phyloP scores from a whole-genome alignment of 805 yeast species.

The Spathaspora boniae region DNA sequence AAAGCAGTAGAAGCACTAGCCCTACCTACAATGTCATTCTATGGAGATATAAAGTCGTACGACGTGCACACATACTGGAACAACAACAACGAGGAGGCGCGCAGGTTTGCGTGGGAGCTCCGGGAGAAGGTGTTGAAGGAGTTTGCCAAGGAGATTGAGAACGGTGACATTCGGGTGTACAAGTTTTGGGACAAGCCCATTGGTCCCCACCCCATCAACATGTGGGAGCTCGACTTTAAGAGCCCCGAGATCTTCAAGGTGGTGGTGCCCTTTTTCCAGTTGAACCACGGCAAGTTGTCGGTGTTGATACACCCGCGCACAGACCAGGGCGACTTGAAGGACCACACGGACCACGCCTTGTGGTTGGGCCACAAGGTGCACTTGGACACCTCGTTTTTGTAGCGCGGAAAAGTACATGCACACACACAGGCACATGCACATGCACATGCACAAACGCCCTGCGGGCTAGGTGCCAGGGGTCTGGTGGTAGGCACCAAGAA shows the following conservation, averaged over 20 bases:
- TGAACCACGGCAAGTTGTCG: slow-evolving; percentile 49
- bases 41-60: slow-evolving; percentile 34
- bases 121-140: slow-evolving; percentile 38
- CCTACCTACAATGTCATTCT: slow-evolving; percentile 9
- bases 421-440: no score
- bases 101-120: slow-evolving; percentile 31
- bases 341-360: slow-evolving; percentile 53
- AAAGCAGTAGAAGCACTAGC: background rate
- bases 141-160: slow-evolving; percentile 39
- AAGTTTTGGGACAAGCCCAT: slow-evolving; percentile 46
- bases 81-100: slow-evolving; percentile 29
- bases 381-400: slow-evolving; percentile 16
- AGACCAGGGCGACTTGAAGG: slow-evolving; percentile 37
- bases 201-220: slow-evolving; percentile 58
- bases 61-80: slow-evolving; percentile 57
- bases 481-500: no score
- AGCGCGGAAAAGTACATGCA: no score
- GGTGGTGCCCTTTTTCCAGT: slow-evolving; percentile 48
- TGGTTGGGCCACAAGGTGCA: slow-evolving; percentile 52
- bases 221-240: slow-evolving; percentile 56
- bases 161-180: slow-evolving; percentile 41
- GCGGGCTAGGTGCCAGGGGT: no score
- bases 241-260: slow-evolving; percentile 43
- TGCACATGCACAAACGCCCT: no score
- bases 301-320: slow-evolving; percentile 55